phyloP scores from a whole-genome alignment of 2,329 filamentous ascomycete species.

The Lachnellula occidentalis region DNA sequence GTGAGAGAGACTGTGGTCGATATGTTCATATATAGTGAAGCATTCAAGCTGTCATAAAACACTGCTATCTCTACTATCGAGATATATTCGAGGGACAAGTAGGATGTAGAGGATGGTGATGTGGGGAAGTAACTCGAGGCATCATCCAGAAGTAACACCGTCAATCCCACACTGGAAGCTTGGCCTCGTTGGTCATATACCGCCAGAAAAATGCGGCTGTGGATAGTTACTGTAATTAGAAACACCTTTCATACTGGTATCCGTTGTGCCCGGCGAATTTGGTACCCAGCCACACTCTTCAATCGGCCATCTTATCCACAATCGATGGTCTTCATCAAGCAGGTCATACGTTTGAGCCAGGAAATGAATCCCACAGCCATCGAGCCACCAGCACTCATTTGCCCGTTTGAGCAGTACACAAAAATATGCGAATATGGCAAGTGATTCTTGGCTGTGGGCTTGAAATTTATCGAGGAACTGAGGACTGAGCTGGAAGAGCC shows the following conservation, averaged over 20 bases:
- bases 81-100: too few relatives aligned
- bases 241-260: neutral
- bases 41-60: too few relatives aligned
- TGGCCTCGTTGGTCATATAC: neutral
- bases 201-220: neutral
- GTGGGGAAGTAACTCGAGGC: too few relatives aligned
- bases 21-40: too few relatives aligned
- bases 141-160: too few relatives aligned
- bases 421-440: slow-evolving; percentile 35
- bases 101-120: too few relatives aligned
- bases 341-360: slow-evolving; percentile 30
- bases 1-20: too few relatives aligned
- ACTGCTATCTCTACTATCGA: too few relatives aligned
- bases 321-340: slow-evolving; percentile 34
- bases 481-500: slow-evolving; percentile 35
- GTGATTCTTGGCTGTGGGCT: slow-evolving; percentile 29
- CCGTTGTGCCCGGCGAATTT: neutral
- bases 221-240: neutral
- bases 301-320: slow-evolving; percentile 34
- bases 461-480: slow-evolving; percentile 35
- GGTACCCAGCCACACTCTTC: slow-evolving; percentile 25
- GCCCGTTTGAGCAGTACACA: slow-evolving; percentile 32
- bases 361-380: slow-evolving; percentile 34
- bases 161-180: neutral
- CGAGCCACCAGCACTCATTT: slow-evolving; percentile 34